Evolutionary conservation across 306 rosid species (phyloP), one percentile per base, ranked within the genome.

Genomic region (Trifolium fragiferum): DNA sequence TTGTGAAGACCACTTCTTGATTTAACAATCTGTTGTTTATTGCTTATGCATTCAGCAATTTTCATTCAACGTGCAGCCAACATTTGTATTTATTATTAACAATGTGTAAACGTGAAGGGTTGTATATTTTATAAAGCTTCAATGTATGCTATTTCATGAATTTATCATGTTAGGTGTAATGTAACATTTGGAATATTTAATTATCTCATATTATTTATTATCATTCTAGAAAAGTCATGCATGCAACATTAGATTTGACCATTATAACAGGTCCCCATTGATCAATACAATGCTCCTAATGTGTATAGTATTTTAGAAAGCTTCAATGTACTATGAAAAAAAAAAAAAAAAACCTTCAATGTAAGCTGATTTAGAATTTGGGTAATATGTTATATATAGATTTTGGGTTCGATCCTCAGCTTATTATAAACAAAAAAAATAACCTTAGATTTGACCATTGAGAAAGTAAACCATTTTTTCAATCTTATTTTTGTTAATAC

Each of bases 1-100:
- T 25, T 0, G 6, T 20, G 27, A 25, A 54, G 25, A 21, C 61
- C 7, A 54, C 14, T 54, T 54, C 33, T 55, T 20, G 30, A 55
- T 55, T 55, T 21, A 13, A 55, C 30, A 10, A 10, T 4, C 13
- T 35, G 14, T 19, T 35, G 27, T 25, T 25, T 2, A 12, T 54
- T 54, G 20, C 49, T 6, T 35, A 19, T 53, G 30, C 44, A 18
- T 49, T 33, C 1, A 30, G 1, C 25, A 12, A 21, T 23, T 58
- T 49, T 55, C 57, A 23, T 72, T 40, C 67, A 72, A 43, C 58
- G 25, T 73, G 70, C 33, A 46, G 4, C 61, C 69, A 60, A 59
- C 33, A 27, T 61, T 44, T 60, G 58, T 43, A 25, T 10, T 13
- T 58, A 58, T 12, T 58, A 25, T 41, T 58, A n/a, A 41, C 0